Conservation (phyloP, 2,329 filamentous ascomycete genomes). For the Aureobasidium vineae region DNA sequence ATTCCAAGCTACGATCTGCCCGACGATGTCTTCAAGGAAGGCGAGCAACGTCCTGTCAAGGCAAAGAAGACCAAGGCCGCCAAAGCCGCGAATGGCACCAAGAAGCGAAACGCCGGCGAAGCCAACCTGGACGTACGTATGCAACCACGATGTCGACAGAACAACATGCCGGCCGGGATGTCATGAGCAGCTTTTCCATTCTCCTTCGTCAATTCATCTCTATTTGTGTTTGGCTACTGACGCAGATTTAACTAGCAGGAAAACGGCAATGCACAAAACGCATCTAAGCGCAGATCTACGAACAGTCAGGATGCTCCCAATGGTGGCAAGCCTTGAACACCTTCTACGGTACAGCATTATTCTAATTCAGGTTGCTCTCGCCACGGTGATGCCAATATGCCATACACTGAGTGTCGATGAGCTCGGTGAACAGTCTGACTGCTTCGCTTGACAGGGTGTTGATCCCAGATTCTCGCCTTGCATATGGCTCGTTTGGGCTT, state of each 20-base stretch:
- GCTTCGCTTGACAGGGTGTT: background rate
- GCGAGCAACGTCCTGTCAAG: constrained; percentile 58
- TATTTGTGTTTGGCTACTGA: constrained; percentile 21
- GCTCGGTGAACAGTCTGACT: background rate
- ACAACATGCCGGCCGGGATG: background rate
- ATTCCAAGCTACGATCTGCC: constrained; percentile 73
- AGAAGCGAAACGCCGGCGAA: constrained; percentile 48
- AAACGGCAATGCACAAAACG: constrained; percentile 10
- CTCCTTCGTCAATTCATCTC: background rate
- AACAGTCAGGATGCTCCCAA: constrained; percentile 19
- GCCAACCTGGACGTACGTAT: constrained; percentile 50
- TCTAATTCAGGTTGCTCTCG: background rate
- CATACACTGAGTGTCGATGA: background rate
- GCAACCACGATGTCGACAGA: constrained; percentile 15
- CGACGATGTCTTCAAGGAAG: constrained; percentile 80
- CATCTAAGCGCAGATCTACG: constrained; percentile 25
- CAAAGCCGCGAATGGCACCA: constrained; percentile 32
- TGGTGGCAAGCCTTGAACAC: constrained; percentile 16
- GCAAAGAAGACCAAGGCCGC: constrained; percentile 41
- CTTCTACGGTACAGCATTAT: background rate
- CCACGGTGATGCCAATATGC: background rate
- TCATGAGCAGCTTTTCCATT: background rate
- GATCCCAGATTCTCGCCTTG: background rate
- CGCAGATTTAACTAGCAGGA: constrained; percentile 7
- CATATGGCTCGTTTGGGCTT: background rate